Base-by-base conservation (phyloP, 2,329 filamentous ascomycete genomes). In the Beauveria varroae region DNA sequence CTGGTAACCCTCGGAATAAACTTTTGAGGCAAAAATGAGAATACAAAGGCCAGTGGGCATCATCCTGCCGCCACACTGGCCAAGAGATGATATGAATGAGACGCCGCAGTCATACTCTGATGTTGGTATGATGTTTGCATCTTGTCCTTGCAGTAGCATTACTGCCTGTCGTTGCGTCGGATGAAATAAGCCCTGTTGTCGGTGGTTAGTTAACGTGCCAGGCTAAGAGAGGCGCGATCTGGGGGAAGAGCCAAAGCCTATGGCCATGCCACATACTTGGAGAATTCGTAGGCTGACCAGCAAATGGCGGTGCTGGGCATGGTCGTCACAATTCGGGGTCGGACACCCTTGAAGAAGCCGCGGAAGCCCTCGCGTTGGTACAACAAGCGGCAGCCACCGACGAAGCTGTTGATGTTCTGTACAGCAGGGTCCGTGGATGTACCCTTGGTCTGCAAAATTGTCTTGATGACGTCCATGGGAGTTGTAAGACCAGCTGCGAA, bases 271-370 rank as follows among this genome's bases (percentile, higher is more conserved):
- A 77, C 83, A 69, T 75, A 87, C 85, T 88, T 88, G 67, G 83
- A 87, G 65, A 85, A 85, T 69, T 88, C 85, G 67, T 88, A 88
- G 34, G 85, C 85, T 44, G 85, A 95, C 95, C 95, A 99, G 81
- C 95, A 99, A 71, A 99, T 99, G n/a, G 95, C 95, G 40, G 95
- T 99, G 77, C 93, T 97, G 22, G 95, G 95, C 89, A 98, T 98
- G 1, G 95, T 96, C 12, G 93, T 97, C 64, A 99, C 87, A 53
- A 99, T 88, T 70, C 95, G 84, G 52, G 95, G 95, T 68, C 90
- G 87, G 72, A 97, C 85, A 49, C 95, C 95, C 72, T 96, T 93
- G 78, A 97, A 93, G 76, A 98, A 99, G 3, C 95, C 95, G 61
- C 79, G 81, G 69, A 89, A 81, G 41, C 95, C 95, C 72, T 96